These are phyloP conservation scores for Amoebophrya sp. DNA, from an alignment of 169 alveolate genomes.

Conservation along the genomic window DNA sequence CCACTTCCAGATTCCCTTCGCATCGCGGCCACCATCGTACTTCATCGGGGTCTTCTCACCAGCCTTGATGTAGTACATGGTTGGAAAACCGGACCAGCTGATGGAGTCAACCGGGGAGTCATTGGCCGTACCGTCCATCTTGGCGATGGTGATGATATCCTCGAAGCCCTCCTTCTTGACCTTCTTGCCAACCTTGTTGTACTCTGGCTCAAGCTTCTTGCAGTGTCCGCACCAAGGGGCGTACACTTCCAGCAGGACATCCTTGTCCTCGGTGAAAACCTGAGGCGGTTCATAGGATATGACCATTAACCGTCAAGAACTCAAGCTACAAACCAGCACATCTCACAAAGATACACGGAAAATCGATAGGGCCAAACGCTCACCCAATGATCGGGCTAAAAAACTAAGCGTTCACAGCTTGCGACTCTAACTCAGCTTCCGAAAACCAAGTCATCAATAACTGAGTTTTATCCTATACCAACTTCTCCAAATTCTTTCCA, in stretches of 20 bases:
- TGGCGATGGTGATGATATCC: constrained; percentile 69
- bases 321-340: too few species aligned
- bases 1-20: constrained; percentile 40
- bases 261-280: constrained; percentile 68
- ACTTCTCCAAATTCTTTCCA: not conserved
- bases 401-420: too few species aligned
- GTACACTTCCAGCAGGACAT: constrained; percentile 82
- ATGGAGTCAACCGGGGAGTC: constrained; percentile 57
- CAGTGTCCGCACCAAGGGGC: constrained; percentile 96
- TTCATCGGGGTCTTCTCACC: constrained; percentile 47
- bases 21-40: constrained; percentile 48
- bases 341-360: too few species aligned
- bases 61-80: constrained; percentile 49
- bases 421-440: too few species aligned
- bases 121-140: constrained; percentile 78
- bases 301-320: too few species aligned
- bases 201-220: constrained; percentile 78
- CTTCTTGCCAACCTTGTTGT: constrained; percentile 62
- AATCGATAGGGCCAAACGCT: too few species aligned
- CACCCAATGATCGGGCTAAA: too few species aligned
- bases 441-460: too few species aligned
- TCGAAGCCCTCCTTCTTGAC: constrained; percentile 51
- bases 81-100: constrained; percentile 52
- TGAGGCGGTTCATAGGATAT: too few species aligned
- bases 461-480: too few species aligned